phyloP scores from a whole-genome alignment of 2,329 filamentous ascomycete genomes.

The Penicillium olsonii region DNA sequence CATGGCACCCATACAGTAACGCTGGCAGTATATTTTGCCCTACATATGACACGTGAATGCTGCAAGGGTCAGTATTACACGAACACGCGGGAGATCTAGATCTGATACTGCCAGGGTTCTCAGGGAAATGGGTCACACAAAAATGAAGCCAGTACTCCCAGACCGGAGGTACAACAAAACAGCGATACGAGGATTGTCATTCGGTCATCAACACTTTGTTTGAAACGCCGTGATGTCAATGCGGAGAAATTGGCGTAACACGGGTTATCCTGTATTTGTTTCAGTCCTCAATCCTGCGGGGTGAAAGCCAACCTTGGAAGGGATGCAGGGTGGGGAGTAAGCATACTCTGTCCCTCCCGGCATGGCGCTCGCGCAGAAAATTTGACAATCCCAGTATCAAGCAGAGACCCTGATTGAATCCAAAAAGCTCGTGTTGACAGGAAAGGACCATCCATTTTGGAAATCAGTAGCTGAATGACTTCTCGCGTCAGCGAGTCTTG shows the following conservation, averaged over 20 bases:
- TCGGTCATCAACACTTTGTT: not conserved
- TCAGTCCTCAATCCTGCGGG: not conserved
- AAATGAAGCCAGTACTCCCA: not conserved
- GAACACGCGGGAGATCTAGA: not conserved
- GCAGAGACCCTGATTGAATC: not conserved
- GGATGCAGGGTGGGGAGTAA: not conserved
- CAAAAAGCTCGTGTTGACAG: not conserved
- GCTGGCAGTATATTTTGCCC: not conserved
- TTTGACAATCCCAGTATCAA: not conserved
- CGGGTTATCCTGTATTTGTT: not conserved
- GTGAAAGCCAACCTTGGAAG: not conserved
- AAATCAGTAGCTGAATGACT: not conserved
- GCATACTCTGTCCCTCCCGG: not conserved
- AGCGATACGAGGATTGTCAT: not conserved
- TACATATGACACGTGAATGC: not conserved
- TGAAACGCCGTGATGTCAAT: not conserved
- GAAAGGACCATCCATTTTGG: not conserved
- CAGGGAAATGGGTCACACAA: not conserved
- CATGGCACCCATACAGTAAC: not conserved
- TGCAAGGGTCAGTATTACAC: not conserved
- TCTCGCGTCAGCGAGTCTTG: not conserved
- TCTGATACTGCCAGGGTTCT: not conserved
- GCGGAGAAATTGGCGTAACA: not conserved
- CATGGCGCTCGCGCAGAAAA: not conserved
- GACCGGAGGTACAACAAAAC: no score